phyloP scores from a whole-genome alignment of 345 rosid genomes.

The Odontarrhena argentea region DNA sequence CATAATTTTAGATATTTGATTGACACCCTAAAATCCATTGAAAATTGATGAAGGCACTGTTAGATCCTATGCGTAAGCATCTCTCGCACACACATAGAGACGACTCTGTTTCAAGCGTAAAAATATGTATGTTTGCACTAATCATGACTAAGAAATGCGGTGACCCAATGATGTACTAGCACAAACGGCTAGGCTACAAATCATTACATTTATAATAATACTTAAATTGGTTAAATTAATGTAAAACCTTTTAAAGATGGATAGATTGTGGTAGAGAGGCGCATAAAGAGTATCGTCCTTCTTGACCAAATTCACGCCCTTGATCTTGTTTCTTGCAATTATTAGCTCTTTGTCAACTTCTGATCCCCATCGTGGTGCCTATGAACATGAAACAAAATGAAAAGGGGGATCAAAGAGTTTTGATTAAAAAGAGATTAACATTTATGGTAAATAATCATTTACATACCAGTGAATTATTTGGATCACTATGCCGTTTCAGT shows the following conservation, averaged over 20 bases:
- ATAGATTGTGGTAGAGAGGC: slow-evolving; percentile 64
- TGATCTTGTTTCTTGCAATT: slow-evolving; percentile 55
- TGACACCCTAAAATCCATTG: too few relatives aligned
- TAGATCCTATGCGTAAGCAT: too few relatives aligned
- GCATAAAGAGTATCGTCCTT: slow-evolving; percentile 54
- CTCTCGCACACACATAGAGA: too few relatives aligned
- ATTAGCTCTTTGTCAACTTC: slow-evolving; percentile 56
- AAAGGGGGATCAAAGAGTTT: slow-evolving; percentile 13
- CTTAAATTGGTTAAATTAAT: not conserved
- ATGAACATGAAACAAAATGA: slow-evolving; percentile 21
- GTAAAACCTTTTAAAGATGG: slow-evolving; percentile 70
- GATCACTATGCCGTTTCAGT: slow-evolving; percentile 47
- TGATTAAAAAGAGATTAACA: slow-evolving; percentile 13
- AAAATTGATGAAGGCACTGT: too few relatives aligned
- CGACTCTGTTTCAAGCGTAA: too few relatives aligned
- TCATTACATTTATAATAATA: too few relatives aligned
- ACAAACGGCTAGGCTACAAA: too few relatives aligned
- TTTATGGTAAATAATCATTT: slow-evolving; percentile 13
- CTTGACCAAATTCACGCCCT: slow-evolving; percentile 45
- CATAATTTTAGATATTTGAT: too few relatives aligned
- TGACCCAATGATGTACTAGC: too few relatives aligned
- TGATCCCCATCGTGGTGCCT: slow-evolving; percentile 67
- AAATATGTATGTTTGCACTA: not conserved
- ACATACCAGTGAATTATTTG: slow-evolving; percentile 51
- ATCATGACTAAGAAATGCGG: not conserved